phyloP scores from a whole-genome alignment of 2,329 filamentous ascomycete genomes.

The Penicillium hesseltinei region DNA sequence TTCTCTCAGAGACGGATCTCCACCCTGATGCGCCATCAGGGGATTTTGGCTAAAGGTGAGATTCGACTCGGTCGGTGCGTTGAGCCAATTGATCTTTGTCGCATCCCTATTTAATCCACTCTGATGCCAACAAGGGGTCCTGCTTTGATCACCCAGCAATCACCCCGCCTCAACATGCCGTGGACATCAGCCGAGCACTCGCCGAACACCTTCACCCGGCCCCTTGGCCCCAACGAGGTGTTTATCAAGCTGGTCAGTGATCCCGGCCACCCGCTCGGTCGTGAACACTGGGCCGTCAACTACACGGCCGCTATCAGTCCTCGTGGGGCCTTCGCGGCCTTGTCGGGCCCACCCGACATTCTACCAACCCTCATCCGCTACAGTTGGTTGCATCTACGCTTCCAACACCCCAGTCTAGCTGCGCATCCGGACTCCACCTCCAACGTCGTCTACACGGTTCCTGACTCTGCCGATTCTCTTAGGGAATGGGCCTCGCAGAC shows the following conservation, averaged over 20 bases:
- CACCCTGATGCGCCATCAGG: background rate
- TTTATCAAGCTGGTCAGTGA: constrained; percentile 35
- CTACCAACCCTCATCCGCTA: constrained; percentile 8
- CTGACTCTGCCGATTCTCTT: constrained; percentile 3
- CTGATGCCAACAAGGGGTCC: background rate
- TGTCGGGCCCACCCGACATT: constrained; percentile 1
- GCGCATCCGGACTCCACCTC: constrained; percentile 3
- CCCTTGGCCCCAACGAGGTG: constrained; percentile 22
- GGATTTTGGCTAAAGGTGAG: background rate
- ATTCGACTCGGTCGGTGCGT: background rate
- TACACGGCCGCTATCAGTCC: constrained; percentile 19
- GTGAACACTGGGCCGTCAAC: constrained; percentile 36
- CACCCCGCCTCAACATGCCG: background rate
- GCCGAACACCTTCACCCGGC: constrained; percentile 9
- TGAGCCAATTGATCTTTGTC: background rate
- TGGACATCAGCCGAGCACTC: background rate
- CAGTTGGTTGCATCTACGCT: constrained; percentile 19
- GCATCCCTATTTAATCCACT: background rate
- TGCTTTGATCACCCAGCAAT: background rate
- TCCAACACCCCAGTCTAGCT: constrained; percentile 21
- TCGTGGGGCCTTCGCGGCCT: background rate
- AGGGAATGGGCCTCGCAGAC: constrained; percentile 15
- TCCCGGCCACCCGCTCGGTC: constrained; percentile 23
- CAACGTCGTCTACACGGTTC: constrained; percentile 12
- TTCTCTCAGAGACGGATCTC: background rate